These are phyloP conservation scores for Alternaria rosae DNA, from an alignment of 2,329 filamentous ascomycete genomes.

Conservation along the genomic window DNA sequence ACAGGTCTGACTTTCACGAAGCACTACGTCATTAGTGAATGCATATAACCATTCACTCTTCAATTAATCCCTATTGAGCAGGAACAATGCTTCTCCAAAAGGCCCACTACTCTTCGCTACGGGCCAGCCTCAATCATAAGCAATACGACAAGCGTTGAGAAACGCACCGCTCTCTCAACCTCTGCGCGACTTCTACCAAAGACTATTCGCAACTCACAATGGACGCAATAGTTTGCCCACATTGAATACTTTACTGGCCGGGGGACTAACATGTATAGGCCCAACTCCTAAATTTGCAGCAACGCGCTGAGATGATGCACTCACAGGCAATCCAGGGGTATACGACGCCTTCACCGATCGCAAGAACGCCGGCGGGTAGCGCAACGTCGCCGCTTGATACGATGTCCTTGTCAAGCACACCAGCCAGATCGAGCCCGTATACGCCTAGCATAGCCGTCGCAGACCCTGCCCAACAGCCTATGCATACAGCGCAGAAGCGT, in stretches of 20 bases:
- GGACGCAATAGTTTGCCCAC: not conserved
- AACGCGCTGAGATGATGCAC: not conserved
- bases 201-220: not conserved
- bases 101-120: rapidly evolving
- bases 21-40: not conserved
- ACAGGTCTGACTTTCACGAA: not conserved
- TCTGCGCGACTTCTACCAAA: not conserved
- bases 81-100: not conserved
- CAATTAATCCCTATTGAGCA: too few species aligned
- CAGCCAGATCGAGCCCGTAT: not conserved
- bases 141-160: not conserved
- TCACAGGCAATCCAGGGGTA: not conserved
- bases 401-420: not conserved
- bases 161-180: not conserved
- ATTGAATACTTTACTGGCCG: not conserved
- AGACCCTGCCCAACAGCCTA: not conserved
- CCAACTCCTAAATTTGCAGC: not conserved
- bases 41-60: too few species aligned
- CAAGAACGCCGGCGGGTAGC: not conserved
- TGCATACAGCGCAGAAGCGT: not conserved
- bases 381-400: not conserved
- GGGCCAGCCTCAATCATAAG: too few species aligned
- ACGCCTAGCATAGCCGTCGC: not conserved
- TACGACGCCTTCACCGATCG: not conserved
- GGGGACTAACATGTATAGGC: not conserved